These are phyloP conservation scores for Trichoderma semiorbis DNA, from an alignment of 2,329 filamentous ascomycete species.

Conservation along the genomic window DNA sequence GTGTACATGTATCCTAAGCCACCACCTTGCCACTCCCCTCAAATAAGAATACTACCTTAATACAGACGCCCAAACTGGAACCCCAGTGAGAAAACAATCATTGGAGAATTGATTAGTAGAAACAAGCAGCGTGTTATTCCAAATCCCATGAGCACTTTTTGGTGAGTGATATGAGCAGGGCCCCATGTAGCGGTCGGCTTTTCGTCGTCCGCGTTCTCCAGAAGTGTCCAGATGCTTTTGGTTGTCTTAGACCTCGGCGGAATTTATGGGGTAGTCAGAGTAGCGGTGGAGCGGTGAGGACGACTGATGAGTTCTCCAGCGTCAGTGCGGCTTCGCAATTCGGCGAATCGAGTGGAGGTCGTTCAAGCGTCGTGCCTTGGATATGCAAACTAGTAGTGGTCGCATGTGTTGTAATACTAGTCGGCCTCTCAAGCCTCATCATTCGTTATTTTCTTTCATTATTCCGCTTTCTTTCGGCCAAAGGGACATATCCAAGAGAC, in stretches of 20 bases:
- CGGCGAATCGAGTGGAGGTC: neutral
- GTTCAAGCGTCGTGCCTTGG: neutral
- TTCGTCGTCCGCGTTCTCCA: neutral
- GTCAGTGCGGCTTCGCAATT: neutral
- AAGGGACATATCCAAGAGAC: neutral
- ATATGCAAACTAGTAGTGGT: neutral
- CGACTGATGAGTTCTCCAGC: neutral
- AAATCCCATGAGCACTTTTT: neutral
- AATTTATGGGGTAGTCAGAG: neutral
- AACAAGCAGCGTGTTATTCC: neutral
- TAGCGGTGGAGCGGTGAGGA: slow-evolving; percentile 6
- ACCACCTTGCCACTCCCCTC: neutral
- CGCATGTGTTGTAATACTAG: neutral
- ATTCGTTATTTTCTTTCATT: neutral
- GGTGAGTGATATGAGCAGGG: neutral
- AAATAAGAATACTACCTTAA: neutral
- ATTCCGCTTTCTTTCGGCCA: neutral
- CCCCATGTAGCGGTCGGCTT: neutral
- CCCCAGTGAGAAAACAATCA: neutral
- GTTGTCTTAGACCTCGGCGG: neutral
- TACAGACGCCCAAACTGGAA: neutral
- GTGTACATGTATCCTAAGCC: neutral
- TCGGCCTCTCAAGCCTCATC: neutral
- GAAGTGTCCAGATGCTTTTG: neutral
- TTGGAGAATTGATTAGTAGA: neutral